Conservation (phyloP, 208 protist species). For the Angomonas ambiguus region DNA sequence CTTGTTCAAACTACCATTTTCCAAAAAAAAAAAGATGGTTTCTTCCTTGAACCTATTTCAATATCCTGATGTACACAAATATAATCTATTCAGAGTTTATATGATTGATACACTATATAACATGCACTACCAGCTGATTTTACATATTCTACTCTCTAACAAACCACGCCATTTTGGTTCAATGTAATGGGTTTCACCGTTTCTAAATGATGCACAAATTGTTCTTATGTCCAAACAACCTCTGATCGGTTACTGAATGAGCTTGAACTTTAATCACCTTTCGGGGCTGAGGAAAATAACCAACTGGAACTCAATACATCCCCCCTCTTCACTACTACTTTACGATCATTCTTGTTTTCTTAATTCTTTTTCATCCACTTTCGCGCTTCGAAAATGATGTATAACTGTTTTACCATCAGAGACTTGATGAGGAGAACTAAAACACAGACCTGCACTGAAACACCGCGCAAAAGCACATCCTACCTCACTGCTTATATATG, state of each 20-base stretch:
- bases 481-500: neutral
- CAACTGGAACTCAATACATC: too few species aligned
- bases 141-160: too few species aligned
- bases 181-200: too few species aligned
- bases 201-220: neutral
- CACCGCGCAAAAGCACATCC: neutral
- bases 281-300: neutral
- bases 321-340: too few species aligned
- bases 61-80: neutral
- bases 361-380: neutral
- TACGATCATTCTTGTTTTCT: too few species aligned
- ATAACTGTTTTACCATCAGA: conserved; percentile 2
- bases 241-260: neutral
- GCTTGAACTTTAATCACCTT: conserved; percentile 1
- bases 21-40: too few species aligned
- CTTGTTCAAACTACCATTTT: too few species aligned
- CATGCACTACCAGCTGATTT: neutral
- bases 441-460: conserved; percentile 1
- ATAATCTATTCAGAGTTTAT: conserved; percentile 1
- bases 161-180: neutral
- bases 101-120: neutral
- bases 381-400: neutral
- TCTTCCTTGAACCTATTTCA: too few species aligned
- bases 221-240: neutral
- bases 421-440: neutral